These are phyloP conservation scores for Domatiomyces catenatus DNA, from an alignment of 2,329 filamentous ascomycete species.

Conservation along the genomic window DNA sequence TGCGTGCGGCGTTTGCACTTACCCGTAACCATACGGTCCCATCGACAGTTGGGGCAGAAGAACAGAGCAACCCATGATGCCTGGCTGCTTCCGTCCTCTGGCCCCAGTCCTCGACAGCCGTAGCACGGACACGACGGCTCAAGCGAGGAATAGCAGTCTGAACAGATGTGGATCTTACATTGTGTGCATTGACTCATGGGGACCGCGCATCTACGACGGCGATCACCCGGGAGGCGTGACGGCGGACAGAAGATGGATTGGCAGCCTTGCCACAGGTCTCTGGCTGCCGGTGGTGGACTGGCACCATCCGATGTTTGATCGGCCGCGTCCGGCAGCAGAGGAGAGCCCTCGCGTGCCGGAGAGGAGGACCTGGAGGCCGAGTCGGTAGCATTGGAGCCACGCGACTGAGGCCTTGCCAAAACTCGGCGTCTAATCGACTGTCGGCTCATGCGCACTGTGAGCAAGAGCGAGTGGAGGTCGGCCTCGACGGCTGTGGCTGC, in stretches of 20 bases:
- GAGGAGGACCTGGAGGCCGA: slow-evolving; percentile 25
- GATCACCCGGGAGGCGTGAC: slow-evolving; percentile 29
- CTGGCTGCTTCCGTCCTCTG: slow-evolving; percentile 2
- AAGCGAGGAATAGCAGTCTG: slow-evolving; percentile 25
- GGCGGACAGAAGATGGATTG: slow-evolving; percentile 34
- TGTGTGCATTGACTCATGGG: slow-evolving; percentile 30
- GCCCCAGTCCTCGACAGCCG: slow-evolving; percentile 9
- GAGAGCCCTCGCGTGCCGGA: slow-evolving; percentile 16
- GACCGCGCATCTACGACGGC: slow-evolving; percentile 30
- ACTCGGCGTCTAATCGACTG: not conserved
- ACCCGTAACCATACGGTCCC: slow-evolving; percentile 14
- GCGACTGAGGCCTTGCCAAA: slow-evolving; percentile 9
- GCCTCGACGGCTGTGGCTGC: not conserved
- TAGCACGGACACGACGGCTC: slow-evolving; percentile 15
- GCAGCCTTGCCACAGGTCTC: slow-evolving; percentile 31
- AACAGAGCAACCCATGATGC: slow-evolving; percentile 7
- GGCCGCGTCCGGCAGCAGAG: not conserved
- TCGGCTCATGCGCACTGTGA: not conserved
- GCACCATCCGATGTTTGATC: not conserved
- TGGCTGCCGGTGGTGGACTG: slow-evolving; percentile 3
- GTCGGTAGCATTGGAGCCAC: slow-evolving; percentile 20
- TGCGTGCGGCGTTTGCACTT: slow-evolving; percentile 15
- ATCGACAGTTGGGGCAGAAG: slow-evolving; percentile 18
- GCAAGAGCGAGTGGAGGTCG: not conserved
- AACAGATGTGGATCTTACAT: slow-evolving; percentile 32